Evolutionary conservation across 768 basidiomycete genomes (phyloP).

Genomic region (Termitomyces sp.): DNA sequence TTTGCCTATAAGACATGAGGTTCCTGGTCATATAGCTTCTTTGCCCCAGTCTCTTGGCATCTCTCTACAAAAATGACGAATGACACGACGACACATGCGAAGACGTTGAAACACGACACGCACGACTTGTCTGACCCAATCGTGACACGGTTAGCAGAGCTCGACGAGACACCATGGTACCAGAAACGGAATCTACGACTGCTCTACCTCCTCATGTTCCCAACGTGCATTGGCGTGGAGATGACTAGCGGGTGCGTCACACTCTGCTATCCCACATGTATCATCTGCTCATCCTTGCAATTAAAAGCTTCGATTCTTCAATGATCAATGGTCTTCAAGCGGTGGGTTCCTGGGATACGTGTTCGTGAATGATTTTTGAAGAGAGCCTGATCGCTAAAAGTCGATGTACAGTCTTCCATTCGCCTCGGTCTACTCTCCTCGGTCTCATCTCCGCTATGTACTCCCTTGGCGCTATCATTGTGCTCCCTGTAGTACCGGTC

Average conservation of each 20-base stretch:
- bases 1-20: background rate
- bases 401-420: slow-evolving; percentile 39
- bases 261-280: background rate
- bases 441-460: slow-evolving; percentile 58
- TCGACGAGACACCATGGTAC: slow-evolving; percentile 59
- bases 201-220: slow-evolving; percentile 53
- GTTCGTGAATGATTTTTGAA: slow-evolving; percentile 23
- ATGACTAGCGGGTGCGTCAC: slow-evolving; percentile 51
- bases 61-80: slow-evolving; percentile 1
- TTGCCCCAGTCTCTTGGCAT: background rate
- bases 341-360: slow-evolving; percentile 50
- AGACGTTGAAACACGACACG: slow-evolving; percentile 1
- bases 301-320: slow-evolving; percentile 47
- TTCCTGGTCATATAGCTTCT: background rate
- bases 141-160: slow-evolving; percentile 37
- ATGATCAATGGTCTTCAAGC: slow-evolving; percentile 64
- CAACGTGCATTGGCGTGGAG: slow-evolving; percentile 57
- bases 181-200: slow-evolving; percentile 51
- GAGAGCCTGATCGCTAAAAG: background rate
- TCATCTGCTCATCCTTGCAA: background rate
- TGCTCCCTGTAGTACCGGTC: slow-evolving; percentile 47
- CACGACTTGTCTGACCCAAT: slow-evolving; percentile 22
- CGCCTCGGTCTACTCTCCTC: slow-evolving; percentile 47
- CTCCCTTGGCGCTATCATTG: slow-evolving; percentile 52
- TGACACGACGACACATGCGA: slow-evolving; percentile 4